Base-by-base conservation (phyloP, 345 rosid genomes). In the Pseudoturritis turrita region DNA sequence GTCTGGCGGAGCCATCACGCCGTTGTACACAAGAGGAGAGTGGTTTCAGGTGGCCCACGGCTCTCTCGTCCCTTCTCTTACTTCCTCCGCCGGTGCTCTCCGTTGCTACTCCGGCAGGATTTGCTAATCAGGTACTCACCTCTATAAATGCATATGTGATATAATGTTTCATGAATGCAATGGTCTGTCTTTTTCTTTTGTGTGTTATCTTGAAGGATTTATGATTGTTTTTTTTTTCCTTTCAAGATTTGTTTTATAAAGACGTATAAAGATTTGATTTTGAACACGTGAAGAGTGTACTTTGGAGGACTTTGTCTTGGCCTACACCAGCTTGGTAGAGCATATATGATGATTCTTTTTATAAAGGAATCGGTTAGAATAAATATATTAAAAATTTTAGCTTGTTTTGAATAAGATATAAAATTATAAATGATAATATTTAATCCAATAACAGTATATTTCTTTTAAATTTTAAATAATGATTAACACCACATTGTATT, bases 1-100 rank as follows among this genome's bases (percentile, higher is more conserved):
- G 43, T 86, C 96, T 0, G 96, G 93, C 15, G 92, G 89, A 60
- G 77, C 82, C 19, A 78, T 69, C 51, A 63, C 77, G 15, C 88
- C 92, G 21, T 13, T 28, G 55, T 90, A 89, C 52, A 74, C 76
- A 3, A 37, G 50, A 6, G 72, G 79, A 39, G 89, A 92, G 35
- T 63, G 78, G 7, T 83, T 88, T 61, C 59, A 51, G 28, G 92
- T 83, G 43, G 79, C 83, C 13, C 75, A 81, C 1, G 91, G 95
- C 33, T 58, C 86, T 18, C 56, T 55, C 52, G 85, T 74, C 65
- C 92, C 94, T 53, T 78, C 79, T 47, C 79, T 92, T 65, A 89
- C 96, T n/a, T 37, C 86, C 18, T 74, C 84, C 14, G 89, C 98
- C 4, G 96, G 96, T 44, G 86, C 85, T 71, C 83, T 90, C 22